Evolutionary conservation across 768 basidiomycete species (phyloP).

Genomic region (Mycena polygramma): DNA sequence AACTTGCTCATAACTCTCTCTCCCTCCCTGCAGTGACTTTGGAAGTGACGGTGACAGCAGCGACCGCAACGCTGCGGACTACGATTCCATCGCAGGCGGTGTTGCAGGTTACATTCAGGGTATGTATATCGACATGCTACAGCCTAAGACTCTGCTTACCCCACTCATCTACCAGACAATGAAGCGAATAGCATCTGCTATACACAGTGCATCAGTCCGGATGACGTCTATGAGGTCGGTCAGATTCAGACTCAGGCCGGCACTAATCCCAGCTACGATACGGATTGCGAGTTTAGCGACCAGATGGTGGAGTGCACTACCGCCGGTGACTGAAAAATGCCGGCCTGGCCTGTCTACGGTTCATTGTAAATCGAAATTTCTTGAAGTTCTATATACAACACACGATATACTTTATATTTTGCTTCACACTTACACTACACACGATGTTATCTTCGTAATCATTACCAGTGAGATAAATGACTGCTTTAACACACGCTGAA

Average conservation of each 20-base stretch:
- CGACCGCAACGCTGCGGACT: constrained; percentile 9
- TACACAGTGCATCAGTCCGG: constrained; percentile 3
- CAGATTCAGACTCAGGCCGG: not conserved
- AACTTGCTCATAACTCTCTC: not conserved
- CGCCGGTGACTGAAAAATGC: not conserved
- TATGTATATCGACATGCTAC: not conserved
- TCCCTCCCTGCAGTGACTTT: constrained; percentile 4
- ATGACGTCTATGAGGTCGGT: constrained; percentile 7
- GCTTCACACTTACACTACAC: too few relatives aligned
- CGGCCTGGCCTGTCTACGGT: too few relatives aligned
- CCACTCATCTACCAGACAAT: constrained; percentile 7
- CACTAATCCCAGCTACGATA: not conserved
- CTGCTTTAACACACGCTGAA: too few relatives aligned
- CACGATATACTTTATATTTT: too few relatives aligned
- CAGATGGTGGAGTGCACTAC: not conserved
- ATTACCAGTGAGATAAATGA: too few relatives aligned
- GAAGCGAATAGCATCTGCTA: constrained; percentile 11
- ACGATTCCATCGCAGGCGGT: constrained; percentile 9
- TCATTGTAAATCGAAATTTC: too few relatives aligned
- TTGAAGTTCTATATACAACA: too few relatives aligned
- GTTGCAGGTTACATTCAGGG: constrained; percentile 15
- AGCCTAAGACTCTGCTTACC: not conserved
- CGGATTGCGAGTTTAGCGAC: not conserved
- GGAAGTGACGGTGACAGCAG: constrained; percentile 1
- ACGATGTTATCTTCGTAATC: too few relatives aligned